Base-by-base conservation (phyloP, 2,329 filamentous ascomycete species). In the Grosmannia serpens region DNA sequence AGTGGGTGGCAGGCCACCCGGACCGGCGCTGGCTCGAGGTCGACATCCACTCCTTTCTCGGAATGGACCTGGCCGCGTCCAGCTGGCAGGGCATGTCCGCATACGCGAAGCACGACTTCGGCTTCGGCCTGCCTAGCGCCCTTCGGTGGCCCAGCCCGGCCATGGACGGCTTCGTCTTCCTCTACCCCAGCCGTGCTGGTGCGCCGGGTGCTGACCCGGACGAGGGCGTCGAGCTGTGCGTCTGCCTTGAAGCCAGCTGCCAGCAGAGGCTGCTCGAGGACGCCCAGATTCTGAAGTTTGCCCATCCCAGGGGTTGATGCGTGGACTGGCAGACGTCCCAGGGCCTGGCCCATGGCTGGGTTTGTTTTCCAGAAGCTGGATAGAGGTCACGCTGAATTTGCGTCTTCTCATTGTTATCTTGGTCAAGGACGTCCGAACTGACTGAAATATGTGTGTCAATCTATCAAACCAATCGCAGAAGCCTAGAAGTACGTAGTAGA, bases 21-120 rank as follows among this genome's bases (percentile, higher is more conserved):
- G 65, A 69, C 56, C 62, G 62, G 33, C 62, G 63, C n/a, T 67
- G 60, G 55, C 62, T 66, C 53, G 60, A 60, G 51, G 54, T 67
- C 11, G 56, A 58, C 38, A 58, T 66, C 51, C 53, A 61, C 44
- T 65, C 62, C 20, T 67, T 69, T 46, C 52, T 67, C 9, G 66
- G 65, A 24, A 56, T 67, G 51, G 67, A 67, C 60, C 59, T 67
- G 10, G 64, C 60, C 53, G 65, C 60, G 20, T 65, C 65, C 20
- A 64, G 62, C 60, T 69, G 67, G 67, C 61, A 58, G 52, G 52
- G 33, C 31, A 59, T 59, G 56, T 47, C 57, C 4, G 9, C 59
- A 11, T 60, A 59, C 63, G 64, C 54, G 55, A 27, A 26, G 9
- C 66, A 68, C 56, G 66, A 70, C 56, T 70, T 69, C 56, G 67